Conservation (phyloP, 768 basidiomycete species). For the Erythrobasidium yunnanense region DNA sequence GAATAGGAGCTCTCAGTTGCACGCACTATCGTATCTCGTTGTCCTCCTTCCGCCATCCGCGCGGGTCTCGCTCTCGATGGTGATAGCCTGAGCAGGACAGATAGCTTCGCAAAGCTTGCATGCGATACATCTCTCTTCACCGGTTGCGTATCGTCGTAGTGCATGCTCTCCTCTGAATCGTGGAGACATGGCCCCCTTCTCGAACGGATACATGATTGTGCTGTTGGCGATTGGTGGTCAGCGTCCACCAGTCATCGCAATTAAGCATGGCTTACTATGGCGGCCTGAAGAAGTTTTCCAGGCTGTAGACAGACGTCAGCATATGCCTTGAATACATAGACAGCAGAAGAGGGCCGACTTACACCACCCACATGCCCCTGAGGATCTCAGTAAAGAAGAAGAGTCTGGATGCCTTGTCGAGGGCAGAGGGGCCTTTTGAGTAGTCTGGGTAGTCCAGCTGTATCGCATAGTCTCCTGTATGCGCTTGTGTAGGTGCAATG, state of each 20-base stretch:
- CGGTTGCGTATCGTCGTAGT: slow-evolving; percentile 85
- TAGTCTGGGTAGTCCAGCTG: slow-evolving; percentile 26
- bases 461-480: slow-evolving; percentile 17
- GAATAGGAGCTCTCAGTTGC: background rate
- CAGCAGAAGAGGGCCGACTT: slow-evolving; percentile 41
- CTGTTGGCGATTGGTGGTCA: background rate
- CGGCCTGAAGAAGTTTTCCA: slow-evolving; percentile 81
- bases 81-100: slow-evolving; percentile 97
- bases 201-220: slow-evolving; percentile 43
- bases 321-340: background rate
- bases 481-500: slow-evolving; percentile 19
- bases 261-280: slow-evolving; percentile 64
- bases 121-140: slow-evolving; percentile 97
- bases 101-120: slow-evolving; percentile 99
- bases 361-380: slow-evolving; percentile 88
- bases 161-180: slow-evolving; percentile 99
- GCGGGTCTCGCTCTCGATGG: slow-evolving; percentile 94
- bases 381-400: slow-evolving; percentile 99
- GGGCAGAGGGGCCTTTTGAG: slow-evolving; percentile 47
- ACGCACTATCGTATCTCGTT: slow-evolving; percentile 72
- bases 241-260: background rate
- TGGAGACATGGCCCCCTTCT: slow-evolving; percentile 93
- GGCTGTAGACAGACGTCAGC: background rate
- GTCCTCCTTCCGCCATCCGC: slow-evolving; percentile 91
- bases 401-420: slow-evolving; percentile 88